phyloP scores from a whole-genome alignment of 345 rosid genomes.

The Eucalyptus marginata region DNA sequence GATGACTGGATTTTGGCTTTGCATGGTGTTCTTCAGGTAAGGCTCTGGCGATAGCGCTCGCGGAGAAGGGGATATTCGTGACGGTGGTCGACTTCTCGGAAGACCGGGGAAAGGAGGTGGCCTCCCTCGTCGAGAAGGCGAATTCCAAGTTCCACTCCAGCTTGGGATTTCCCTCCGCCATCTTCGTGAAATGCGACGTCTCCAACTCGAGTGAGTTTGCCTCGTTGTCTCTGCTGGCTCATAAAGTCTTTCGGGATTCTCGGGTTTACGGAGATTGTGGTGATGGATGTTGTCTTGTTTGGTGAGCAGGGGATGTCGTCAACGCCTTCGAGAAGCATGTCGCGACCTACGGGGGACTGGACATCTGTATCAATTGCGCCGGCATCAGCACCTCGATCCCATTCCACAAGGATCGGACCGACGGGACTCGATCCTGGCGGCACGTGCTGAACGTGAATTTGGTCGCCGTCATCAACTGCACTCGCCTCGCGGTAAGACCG shows the following conservation, averaged over 20 bases:
- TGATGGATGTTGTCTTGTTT: neutral
- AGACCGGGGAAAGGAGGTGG: slow-evolving; percentile 64
- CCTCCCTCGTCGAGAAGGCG: slow-evolving; percentile 28
- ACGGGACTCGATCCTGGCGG: slow-evolving; percentile 70
- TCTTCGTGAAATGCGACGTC: slow-evolving; percentile 70
- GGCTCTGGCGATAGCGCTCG: slow-evolving; percentile 80
- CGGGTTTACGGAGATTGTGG: neutral
- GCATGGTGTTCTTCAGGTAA: slow-evolving; percentile 42
- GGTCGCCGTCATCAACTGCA: slow-evolving; percentile 61
- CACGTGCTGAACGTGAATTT: slow-evolving; percentile 54
- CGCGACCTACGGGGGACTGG: slow-evolving; percentile 65
- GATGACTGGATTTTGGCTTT: neutral
- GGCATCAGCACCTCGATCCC: slow-evolving; percentile 31
- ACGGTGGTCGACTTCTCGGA: slow-evolving; percentile 66
- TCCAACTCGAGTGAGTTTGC: slow-evolving; percentile 36
- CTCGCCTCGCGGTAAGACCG: slow-evolving; percentile 61
- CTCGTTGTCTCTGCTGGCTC: neutral
- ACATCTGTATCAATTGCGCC: slow-evolving; percentile 78
- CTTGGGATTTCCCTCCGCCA: slow-evolving; percentile 47
- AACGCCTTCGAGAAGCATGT: slow-evolving; percentile 79
- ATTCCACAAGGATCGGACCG: slow-evolving; percentile 48
- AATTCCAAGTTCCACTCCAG: slow-evolving; percentile 52
- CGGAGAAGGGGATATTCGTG: slow-evolving; percentile 68
- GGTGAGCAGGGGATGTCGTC: slow-evolving; percentile 42
- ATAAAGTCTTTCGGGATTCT: neutral